Evolutionary conservation across 2,329 filamentous ascomycete species (phyloP).

Genomic region (Fusarium sp.): DNA sequence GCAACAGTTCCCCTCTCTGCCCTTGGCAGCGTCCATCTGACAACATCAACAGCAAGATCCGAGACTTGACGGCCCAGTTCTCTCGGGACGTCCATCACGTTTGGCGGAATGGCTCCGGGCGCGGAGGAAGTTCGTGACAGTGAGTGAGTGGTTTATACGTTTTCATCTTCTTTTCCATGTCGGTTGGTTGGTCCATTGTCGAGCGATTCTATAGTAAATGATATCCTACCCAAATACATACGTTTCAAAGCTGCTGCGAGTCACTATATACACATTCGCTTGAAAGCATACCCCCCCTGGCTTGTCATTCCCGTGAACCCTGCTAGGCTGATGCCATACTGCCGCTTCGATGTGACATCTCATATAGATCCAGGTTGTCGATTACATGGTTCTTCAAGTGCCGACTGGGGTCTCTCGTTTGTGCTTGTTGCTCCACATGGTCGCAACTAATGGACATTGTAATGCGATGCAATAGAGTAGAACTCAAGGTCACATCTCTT

Average conservation of each 20-base stretch:
- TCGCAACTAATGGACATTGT: not conserved
- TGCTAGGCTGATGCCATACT: not conserved
- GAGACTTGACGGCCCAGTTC: constrained; percentile 37
- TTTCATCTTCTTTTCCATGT: not conserved
- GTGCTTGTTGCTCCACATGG: not conserved
- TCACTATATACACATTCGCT: not conserved
- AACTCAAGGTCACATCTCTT: not conserved
- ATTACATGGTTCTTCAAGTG: not conserved
- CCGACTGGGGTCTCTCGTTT: not conserved
- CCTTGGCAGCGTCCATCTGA: not conserved
- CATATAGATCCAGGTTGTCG: not conserved
- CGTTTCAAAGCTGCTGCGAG: not conserved
- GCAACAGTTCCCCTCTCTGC: not conserved
- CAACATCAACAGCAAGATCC: constrained; percentile 26
- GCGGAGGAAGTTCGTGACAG: constrained; percentile 6
- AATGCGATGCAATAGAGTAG: not conserved
- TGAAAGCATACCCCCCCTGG: not conserved
- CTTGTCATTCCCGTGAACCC: not conserved
- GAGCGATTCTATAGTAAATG: constrained; percentile 23
- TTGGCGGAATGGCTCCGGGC: constrained; percentile 20
- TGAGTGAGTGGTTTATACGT: not conserved
- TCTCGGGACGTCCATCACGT: constrained; percentile 33
- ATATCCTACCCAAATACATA: constrained; percentile 15
- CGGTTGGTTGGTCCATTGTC: not conserved
- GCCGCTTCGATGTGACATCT: not conserved